Base-by-base conservation (phyloP, 108 stramenopile genomes). In the Chaetoceros muelleri region DNA sequence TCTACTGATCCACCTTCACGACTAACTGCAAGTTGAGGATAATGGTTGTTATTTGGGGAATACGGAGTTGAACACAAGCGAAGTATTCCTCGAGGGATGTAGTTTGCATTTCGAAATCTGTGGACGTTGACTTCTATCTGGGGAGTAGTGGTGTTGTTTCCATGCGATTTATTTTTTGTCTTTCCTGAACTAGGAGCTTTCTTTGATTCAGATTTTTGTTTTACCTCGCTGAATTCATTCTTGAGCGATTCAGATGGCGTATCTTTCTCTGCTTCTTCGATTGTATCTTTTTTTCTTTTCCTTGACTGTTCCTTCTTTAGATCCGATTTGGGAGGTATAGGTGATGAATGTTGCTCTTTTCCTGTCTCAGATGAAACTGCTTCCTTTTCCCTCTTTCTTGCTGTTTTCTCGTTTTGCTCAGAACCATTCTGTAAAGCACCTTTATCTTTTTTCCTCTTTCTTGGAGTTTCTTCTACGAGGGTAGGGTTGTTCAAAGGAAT, bases 1-100 rank as follows among this genome's bases (percentile, higher is more conserved):
- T 87, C 84, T 2, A 85, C 75, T 19, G 69, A 57, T 21, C 90
- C 90, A 58, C 82, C 80, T 25, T 78, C 73, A 31, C 85, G 72
- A 28, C 74, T 70, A 18, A 78, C 55, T n/a, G 76, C 66, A 19
- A 75, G 23, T 22, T 67, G 61, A 1, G 62, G 30, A 48, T 53
- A 57, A 28, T 17, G 26, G 51, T 46, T 22, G 52, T 23, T 29
- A 40, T 52, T n/a, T 13, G 44, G 1, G 53, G 23, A 19, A 0
- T 51, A 46, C 24, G 74, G 73, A 24, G 72, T 62, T 2, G 82
- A 54, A n/a, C 67, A 46, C 61, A 88, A 69, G 48, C 75, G 60
- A 30, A 82, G 27, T 55, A 92, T 81, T 0, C 67, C 29, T 20
- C 73, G 60, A 13, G 81, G 85, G 44, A 67, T 48, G 31, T 76